phyloP scores from a whole-genome alignment of 2,329 filamentous ascomycete genomes.

The Juglanconis juglandina region DNA sequence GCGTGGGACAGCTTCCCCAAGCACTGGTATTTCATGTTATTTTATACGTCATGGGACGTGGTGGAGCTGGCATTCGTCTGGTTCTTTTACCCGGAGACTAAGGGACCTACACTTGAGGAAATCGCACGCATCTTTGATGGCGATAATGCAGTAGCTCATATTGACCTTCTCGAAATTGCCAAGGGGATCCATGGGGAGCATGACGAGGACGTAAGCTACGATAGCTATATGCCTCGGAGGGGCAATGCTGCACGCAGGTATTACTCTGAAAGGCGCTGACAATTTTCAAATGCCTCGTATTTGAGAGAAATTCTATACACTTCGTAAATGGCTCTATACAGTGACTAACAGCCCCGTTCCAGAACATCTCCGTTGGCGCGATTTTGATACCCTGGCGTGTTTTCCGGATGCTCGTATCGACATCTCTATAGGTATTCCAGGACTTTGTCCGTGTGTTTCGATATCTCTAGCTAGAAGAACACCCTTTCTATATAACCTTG shows the following conservation, averaged over 20 bases:
- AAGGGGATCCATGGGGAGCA: conserved; percentile 46
- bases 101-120: conserved; percentile 67
- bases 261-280: conserved; percentile 5
- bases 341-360: too few species aligned
- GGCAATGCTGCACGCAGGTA: conserved; percentile 15
- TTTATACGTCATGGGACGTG: conserved; percentile 63
- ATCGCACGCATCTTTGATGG: conserved; percentile 70
- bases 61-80: conserved; percentile 60
- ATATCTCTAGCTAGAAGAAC: not conserved
- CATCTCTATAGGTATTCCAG: too few species aligned
- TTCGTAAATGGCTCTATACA: not conserved
- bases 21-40: conserved; percentile 65
- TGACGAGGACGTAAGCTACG: conserved; percentile 26
- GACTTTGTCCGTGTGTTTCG: too few species aligned
- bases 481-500: not conserved
- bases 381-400: too few species aligned
- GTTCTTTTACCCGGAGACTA: conserved; percentile 68
- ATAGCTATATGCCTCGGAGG: conserved; percentile 8
- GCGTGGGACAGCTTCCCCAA: conserved; percentile 57
- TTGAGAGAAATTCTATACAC: not conserved
- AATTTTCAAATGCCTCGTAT: not conserved
- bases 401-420: too few species aligned
- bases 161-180: conserved; percentile 53
- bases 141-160: conserved; percentile 52
- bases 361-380: too few species aligned